Evolutionary conservation across 345 rosid species (phyloP).

Genomic region (Garcia nutans): DNA sequence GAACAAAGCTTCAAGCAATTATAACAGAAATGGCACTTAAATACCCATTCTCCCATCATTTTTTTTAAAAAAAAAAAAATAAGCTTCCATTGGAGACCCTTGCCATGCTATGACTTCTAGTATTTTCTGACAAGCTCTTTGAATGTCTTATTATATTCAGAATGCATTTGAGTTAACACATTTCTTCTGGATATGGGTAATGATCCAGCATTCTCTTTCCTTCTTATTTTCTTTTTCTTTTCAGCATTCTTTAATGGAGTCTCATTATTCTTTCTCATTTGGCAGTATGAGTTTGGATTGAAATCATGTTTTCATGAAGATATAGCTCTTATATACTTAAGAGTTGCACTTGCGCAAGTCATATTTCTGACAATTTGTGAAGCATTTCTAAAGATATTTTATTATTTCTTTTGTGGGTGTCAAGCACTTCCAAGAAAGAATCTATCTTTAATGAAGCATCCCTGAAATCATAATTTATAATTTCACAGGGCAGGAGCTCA

Average conservation of each 20-base stretch:
- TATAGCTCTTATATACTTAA: constrained; percentile 34
- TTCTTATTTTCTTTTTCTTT: neutral
- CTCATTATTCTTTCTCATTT: constrained; percentile 6
- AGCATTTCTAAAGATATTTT: no score
- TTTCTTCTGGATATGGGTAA: constrained; percentile 96
- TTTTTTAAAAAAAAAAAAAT: no score
- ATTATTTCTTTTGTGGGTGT: no score
- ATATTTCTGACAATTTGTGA: neutral
- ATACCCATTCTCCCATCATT: no score
- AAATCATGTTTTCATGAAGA: constrained; percentile 74
- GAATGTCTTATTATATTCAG: constrained; percentile 34
- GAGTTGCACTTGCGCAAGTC: constrained; percentile 73
- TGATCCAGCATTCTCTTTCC: constrained; percentile 1
- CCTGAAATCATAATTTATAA: neutral
- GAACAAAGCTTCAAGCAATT: constrained; percentile 88
- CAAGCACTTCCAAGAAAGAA: no score
- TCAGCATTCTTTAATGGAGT: constrained; percentile 5
- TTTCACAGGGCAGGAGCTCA: constrained; percentile 66
- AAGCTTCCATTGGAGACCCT: no score
- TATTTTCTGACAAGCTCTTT: constrained; percentile 20
- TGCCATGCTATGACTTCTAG: neutral
- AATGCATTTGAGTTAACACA: constrained; percentile 96
- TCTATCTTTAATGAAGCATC: no score
- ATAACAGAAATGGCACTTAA: constrained; percentile 73
- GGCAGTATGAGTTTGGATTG: constrained; percentile 92